Evolutionary conservation across 192 early-diverging fungal species (phyloP).

Genomic region (Coemansia asiatica): DNA sequence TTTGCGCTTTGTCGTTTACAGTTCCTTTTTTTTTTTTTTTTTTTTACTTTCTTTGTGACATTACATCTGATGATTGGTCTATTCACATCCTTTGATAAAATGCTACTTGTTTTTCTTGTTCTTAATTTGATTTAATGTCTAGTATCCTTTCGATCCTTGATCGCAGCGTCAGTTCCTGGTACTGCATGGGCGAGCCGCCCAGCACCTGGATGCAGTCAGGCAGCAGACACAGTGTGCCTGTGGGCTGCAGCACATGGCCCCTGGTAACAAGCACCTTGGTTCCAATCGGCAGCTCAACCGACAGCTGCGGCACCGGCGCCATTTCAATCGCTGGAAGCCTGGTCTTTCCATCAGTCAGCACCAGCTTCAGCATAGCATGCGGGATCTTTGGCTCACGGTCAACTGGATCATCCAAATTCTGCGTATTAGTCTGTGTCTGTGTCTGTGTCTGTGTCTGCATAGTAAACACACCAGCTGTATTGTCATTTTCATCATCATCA

Average conservation of each 20-base stretch:
- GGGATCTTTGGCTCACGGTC: constrained; percentile 41
- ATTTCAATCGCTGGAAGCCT: constrained; percentile 36
- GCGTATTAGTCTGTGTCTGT: background rate
- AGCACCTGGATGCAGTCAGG: constrained; percentile 19
- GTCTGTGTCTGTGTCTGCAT: constrained; percentile 12
- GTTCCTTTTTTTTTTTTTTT: background rate
- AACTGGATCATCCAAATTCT: no score
- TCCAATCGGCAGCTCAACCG: constrained; percentile 41
- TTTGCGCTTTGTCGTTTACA: constrained; percentile 6
- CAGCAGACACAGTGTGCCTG: constrained; percentile 26
- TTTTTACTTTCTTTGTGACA: background rate
- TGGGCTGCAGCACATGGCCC: constrained; percentile 27
- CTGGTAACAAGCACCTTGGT: constrained; percentile 38
- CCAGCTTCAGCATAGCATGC: constrained; percentile 40
- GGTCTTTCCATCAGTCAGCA: constrained; percentile 39
- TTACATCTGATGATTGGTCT: no score
- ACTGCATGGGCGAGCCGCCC: constrained; percentile 39
- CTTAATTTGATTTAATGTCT: background rate
- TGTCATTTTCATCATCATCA: constrained; percentile 13
- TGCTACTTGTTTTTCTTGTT: background rate
- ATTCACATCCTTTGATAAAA: background rate
- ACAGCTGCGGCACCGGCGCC: constrained; percentile 30
- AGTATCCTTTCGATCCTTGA: constrained; percentile 22
- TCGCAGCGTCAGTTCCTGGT: constrained; percentile 31
- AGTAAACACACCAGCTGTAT: constrained; percentile 14